A percentile compares a stretch with the other conserved stretches of the same genome.
Conservation (phyloP, 148 eudicot genomes). For the Cornus florida region DNA sequence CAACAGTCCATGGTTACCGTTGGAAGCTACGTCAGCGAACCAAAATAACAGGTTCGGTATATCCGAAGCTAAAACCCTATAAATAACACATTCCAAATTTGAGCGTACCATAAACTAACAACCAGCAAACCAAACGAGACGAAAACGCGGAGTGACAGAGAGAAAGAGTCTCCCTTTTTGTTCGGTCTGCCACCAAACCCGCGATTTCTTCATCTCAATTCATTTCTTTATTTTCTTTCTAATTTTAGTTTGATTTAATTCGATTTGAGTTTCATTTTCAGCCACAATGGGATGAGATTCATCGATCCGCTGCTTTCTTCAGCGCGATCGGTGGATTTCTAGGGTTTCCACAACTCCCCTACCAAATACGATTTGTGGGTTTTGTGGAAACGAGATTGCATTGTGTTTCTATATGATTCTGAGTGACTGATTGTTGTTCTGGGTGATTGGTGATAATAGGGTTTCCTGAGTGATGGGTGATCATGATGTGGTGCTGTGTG, state of each 20-base stretch:
- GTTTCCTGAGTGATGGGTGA: conserved; percentile 41
- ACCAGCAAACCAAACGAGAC: background rate
- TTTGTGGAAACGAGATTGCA: background rate
- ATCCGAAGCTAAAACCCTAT: background rate
- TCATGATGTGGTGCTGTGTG: conserved; percentile 49
- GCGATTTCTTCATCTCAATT: background rate
- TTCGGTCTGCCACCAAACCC: conserved; percentile 8
- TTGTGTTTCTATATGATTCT: background rate
- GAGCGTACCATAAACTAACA: no score
- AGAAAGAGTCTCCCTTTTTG: background rate
- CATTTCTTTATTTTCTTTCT: no score
- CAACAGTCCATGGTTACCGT: background rate
- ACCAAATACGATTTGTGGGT: background rate
- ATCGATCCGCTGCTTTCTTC: background rate
- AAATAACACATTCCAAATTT: background rate
- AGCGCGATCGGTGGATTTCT: background rate
- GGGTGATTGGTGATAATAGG: background rate
- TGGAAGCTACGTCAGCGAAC: background rate
- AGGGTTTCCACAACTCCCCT: conserved; percentile 10
- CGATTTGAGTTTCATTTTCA: background rate
- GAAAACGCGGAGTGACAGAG: background rate
- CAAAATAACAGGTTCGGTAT: background rate
- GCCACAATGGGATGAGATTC: background rate
- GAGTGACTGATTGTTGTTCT: background rate
- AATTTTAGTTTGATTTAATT: background rate